These are phyloP conservation scores for Ceratobasidium sp. DNA, from an alignment of 1,284 basidiomycete species.

Conservation along the genomic window DNA sequence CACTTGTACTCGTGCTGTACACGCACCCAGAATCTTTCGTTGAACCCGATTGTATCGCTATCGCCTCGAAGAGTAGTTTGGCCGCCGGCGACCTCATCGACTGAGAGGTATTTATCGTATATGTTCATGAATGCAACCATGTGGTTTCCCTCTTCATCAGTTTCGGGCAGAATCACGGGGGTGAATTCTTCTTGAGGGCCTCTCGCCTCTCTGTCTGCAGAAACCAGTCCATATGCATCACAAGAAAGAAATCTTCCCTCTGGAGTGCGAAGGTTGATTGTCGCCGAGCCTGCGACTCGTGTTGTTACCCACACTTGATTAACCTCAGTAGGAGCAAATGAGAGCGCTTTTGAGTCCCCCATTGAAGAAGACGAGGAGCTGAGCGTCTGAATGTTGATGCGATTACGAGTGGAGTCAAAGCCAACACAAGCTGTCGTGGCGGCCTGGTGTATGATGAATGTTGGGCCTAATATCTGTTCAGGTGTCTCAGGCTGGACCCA, in stretches of 20 bases:
- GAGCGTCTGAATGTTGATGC: constrained; percentile 62
- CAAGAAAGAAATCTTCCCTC: constrained; percentile 87
- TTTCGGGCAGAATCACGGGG: constrained; percentile 66
- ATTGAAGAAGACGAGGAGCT: constrained; percentile 46
- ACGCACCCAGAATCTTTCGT: constrained; percentile 85
- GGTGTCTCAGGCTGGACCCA: constrained; percentile 80
- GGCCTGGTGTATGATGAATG: constrained; percentile 79
- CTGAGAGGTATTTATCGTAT: constrained; percentile 81
- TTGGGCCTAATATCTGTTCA: constrained; percentile 79
- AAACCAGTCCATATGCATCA: constrained; percentile 80
- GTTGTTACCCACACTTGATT: constrained; percentile 88
- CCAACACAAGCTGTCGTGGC: constrained; percentile 78
- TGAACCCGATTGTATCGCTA: constrained; percentile 79
- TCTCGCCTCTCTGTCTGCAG: constrained; percentile 80
- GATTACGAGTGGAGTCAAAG: constrained; percentile 77
- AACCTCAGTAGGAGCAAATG: constrained; percentile 76
- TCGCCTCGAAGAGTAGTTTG: constrained; percentile 79
- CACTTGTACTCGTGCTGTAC: constrained; percentile 90
- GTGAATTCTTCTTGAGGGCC: constrained; percentile 90
- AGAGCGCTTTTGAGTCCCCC: constrained; percentile 55
- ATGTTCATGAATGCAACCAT: constrained; percentile 85
- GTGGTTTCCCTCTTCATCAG: constrained; percentile 55
- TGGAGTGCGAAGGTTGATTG: constrained; percentile 82
- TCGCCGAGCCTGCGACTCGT: constrained; percentile 77
- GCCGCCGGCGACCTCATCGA: constrained; percentile 86